These are phyloP conservation scores for Phycomyces blakesleeanus DNA, from an alignment of 192 early-diverging fungal species.

Conservation along the genomic window DNA sequence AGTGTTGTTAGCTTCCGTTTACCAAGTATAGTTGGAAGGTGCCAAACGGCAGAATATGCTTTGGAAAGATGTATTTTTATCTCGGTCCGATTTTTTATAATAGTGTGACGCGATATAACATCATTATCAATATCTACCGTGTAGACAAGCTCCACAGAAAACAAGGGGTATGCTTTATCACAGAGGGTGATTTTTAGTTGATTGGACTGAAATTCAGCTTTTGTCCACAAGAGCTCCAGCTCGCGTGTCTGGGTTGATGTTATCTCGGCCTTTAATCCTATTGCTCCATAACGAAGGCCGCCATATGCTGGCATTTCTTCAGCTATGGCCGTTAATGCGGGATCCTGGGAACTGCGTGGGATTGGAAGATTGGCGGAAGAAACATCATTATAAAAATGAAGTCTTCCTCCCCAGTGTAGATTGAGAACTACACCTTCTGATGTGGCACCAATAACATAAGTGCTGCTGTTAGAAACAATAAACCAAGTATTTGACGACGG, in stretches of 20 bases:
- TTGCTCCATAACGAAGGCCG: conserved; percentile 17
- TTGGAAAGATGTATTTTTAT: conserved; percentile 4
- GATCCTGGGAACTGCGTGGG: conserved; percentile 21
- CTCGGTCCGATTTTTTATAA: conserved; percentile 2
- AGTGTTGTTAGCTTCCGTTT: conserved; percentile 10
- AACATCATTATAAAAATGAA: conserved; percentile 3
- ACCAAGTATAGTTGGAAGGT: conserved; percentile 9
- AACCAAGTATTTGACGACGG: conserved; percentile 2
- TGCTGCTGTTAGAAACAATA: conserved; percentile 12
- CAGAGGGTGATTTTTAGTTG: background rate
- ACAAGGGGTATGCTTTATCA: background rate
- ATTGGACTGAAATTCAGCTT: background rate
- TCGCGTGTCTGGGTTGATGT: conserved; percentile 14
- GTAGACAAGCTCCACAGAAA: conserved; percentile 9
- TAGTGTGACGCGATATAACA: conserved; percentile 10
- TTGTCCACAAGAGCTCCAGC: conserved; percentile 9
- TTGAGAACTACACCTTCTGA: conserved; percentile 5
- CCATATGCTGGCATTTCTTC: conserved; percentile 25
- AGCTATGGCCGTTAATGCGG: conserved; percentile 3
- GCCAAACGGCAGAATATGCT: conserved; percentile 18
- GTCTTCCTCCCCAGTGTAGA: conserved; percentile 17
- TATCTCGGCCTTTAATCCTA: background rate
- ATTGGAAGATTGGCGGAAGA: background rate
- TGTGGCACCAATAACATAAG: conserved; percentile 10
- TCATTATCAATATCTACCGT: conserved; percentile 7